Conservation (phyloP, 2,329 filamentous ascomycete species). For the Colletotrichum sp. region DNA sequence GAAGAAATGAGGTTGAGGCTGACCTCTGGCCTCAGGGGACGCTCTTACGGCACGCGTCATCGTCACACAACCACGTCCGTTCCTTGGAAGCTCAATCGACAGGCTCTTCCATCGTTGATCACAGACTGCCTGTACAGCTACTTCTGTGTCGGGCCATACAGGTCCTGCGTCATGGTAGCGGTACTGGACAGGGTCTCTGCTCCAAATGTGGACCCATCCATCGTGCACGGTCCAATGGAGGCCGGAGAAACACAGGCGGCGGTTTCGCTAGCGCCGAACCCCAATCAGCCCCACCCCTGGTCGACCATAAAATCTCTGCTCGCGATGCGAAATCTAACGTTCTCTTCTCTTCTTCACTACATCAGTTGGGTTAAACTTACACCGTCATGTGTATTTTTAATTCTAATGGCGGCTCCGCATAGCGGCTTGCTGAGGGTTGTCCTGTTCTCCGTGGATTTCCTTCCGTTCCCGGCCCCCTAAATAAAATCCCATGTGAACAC, state of each 20-base stretch:
- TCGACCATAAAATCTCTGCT: slow-evolving; percentile 19
- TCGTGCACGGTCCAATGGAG: slow-evolving; percentile 5
- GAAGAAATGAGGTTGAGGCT: not conserved
- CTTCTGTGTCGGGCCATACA: not conserved
- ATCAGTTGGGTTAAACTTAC: slow-evolving; percentile 53
- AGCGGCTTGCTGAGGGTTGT: slow-evolving; percentile 62
- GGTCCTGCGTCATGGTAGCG: not conserved
- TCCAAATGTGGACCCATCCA: not conserved
- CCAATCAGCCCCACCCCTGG: slow-evolving; percentile 1
- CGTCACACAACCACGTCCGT: not conserved
- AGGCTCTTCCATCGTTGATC: not conserved
- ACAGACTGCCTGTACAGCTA: slow-evolving; percentile 2
- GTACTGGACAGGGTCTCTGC: not conserved
- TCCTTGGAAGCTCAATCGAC: slow-evolving; percentile 14
- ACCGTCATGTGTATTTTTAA: slow-evolving; percentile 57
- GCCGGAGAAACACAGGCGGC: slow-evolving; percentile 11
- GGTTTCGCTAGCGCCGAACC: not conserved
- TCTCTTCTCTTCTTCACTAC: slow-evolving; percentile 37
- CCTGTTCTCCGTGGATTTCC: slow-evolving; percentile 50
- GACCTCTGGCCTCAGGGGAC: not conserved
- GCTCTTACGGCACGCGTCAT: slow-evolving; percentile 12
- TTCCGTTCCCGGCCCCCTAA: slow-evolving; percentile 62
- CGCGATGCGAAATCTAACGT: not conserved
- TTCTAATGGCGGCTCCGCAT: slow-evolving; percentile 55
- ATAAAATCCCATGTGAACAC: slow-evolving; percentile 46